Conservation (phyloP, 345 rosid species). For the Orychophragmus violaceus region DNA sequence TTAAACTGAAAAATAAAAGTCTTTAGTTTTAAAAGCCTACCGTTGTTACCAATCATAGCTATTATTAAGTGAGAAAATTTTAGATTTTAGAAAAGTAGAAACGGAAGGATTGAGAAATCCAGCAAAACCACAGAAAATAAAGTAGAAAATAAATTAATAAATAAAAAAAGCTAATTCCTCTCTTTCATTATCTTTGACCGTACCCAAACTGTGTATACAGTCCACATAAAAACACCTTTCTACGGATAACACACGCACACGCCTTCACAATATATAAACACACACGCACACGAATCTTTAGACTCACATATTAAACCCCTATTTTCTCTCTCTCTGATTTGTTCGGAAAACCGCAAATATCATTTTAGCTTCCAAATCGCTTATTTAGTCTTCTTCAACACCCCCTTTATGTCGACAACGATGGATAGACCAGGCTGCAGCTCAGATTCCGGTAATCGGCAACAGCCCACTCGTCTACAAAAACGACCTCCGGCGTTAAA, state of each 20-base stretch:
- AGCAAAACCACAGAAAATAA: constrained; percentile 15
- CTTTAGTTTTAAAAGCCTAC: too few relatives aligned
- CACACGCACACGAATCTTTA: constrained; percentile 8
- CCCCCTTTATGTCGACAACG: constrained; percentile 20
- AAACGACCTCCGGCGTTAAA: constrained; percentile 60
- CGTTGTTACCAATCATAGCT: too few relatives aligned
- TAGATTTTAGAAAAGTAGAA: neutral
- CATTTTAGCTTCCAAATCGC: neutral
- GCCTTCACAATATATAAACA: neutral
- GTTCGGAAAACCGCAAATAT: constrained; percentile 12
- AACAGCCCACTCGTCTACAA: constrained; percentile 66
- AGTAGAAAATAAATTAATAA: neutral
- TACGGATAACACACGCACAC: constrained; percentile 1
- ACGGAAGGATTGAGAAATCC: neutral
- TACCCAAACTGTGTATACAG: neutral
- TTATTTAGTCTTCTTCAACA: neutral
- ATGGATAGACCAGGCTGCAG: constrained; percentile 22
- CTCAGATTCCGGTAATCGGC: constrained; percentile 14
- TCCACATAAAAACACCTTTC: neutral
- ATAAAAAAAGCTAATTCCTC: constrained; percentile 12
- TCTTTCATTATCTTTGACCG: constrained; percentile 23
- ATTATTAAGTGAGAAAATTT: neutral
- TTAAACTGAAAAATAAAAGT: too few relatives aligned
- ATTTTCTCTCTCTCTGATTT: neutral
- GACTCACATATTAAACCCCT: neutral